Evolutionary conservation across 768 basidiomycete species (phyloP).

Genomic region (Suillus decipiens): DNA sequence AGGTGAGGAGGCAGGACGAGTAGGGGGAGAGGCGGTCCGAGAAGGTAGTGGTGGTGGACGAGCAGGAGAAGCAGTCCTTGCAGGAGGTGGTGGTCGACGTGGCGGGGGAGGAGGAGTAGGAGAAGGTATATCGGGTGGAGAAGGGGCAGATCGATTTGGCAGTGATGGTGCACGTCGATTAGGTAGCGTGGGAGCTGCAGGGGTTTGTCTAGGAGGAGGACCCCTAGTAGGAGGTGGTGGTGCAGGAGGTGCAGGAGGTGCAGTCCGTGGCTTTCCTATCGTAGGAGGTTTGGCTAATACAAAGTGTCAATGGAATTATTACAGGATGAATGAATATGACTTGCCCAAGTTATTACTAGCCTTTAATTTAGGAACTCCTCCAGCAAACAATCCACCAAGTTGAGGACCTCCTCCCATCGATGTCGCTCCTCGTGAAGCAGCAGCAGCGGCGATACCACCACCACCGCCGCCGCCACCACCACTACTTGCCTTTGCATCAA

Average conservation of each 20-base stretch:
- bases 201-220: slow-evolving; percentile 31
- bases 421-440: slow-evolving; percentile 19
- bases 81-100: slow-evolving; percentile 26
- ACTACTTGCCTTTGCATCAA: slow-evolving; percentile 49
- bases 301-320: slow-evolving; percentile 15
- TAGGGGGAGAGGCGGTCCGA: slow-evolving; percentile 27
- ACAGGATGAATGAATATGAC: slow-evolving; percentile 23
- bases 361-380: slow-evolving; percentile 89
- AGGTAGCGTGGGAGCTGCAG: slow-evolving; percentile 40
- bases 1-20: slow-evolving; percentile 29
- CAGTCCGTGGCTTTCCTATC: slow-evolving; percentile 60
- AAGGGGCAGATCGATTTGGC: slow-evolving; percentile 33
- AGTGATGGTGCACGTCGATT: slow-evolving; percentile 25
- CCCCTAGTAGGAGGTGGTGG: slow-evolving; percentile 36
- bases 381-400: slow-evolving; percentile 83
- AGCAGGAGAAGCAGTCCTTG: slow-evolving; percentile 23
- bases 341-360: slow-evolving; percentile 55
- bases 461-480: slow-evolving; percentile 33
- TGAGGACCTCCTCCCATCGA: slow-evolving; percentile 62
- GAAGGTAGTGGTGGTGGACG: slow-evolving; percentile 28
- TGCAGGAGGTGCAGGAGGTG: slow-evolving; percentile 8
- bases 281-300: slow-evolving; percentile 40
- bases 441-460: slow-evolving; percentile 42
- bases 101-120: slow-evolving; percentile 44
- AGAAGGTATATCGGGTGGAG: slow-evolving; percentile 43